Evolutionary conservation across 2,329 filamentous ascomycete species (phyloP).

Genomic region (Calonectria honghensis): DNA sequence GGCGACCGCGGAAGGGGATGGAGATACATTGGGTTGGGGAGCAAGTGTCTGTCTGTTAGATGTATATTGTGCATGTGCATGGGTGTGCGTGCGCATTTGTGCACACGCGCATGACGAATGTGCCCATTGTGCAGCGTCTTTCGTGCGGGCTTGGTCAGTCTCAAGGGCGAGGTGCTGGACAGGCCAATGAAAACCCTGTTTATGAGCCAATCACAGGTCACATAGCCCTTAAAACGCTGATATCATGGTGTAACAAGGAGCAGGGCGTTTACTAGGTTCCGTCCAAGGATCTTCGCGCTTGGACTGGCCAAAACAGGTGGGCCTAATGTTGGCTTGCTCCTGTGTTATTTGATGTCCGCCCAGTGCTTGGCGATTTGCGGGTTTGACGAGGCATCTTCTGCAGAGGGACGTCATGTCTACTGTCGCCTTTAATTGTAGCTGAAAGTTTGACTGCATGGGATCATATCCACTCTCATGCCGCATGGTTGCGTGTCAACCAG

Average conservation of each 20-base stretch:
- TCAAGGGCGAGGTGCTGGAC: neutral
- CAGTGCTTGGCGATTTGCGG: neutral
- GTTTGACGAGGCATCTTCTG: slow-evolving; percentile 9
- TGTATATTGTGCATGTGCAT: slow-evolving; percentile 8
- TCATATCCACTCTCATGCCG: slow-evolving; percentile 3
- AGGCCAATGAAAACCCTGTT: neutral
- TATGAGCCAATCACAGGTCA: neutral
- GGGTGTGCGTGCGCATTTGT: neutral
- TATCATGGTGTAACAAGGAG: neutral
- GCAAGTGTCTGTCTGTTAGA: neutral
- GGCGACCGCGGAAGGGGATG: neutral
- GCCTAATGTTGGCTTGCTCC: neutral
- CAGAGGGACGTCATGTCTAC: neutral
- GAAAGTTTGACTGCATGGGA: slow-evolving; percentile 1
- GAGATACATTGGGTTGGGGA: neutral
- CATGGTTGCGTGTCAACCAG: neutral
- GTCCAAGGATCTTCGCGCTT: slow-evolving; percentile 16
- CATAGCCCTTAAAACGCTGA: neutral
- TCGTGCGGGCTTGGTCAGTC: neutral
- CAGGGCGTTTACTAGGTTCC: neutral
- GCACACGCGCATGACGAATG: neutral
- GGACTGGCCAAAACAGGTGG: slow-evolving; percentile 1
- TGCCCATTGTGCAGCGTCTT: neutral
- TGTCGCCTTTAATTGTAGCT: slow-evolving; percentile 9
- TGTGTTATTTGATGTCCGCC: slow-evolving; percentile 8